Percentiles rank a stretch among this genome's conserved stretches.
Conservation (phyloP, 345 rosid species). For the Eucalyptus guilfoylei region DNA sequence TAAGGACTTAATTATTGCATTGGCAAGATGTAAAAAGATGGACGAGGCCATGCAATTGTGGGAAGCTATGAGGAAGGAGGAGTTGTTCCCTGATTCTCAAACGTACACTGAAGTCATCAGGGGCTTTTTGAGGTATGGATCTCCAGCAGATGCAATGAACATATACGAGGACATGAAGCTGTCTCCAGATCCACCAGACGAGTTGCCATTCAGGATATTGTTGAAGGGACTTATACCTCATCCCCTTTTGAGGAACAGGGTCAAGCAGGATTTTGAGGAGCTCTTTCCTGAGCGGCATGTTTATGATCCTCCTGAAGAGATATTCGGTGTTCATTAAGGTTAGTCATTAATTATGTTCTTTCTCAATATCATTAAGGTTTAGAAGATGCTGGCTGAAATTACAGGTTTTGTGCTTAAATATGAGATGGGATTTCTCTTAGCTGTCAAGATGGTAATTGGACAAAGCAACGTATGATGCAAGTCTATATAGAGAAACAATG, state of each 20-base stretch:
- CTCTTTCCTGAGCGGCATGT: conserved; percentile 80
- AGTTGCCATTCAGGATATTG: conserved; percentile 81
- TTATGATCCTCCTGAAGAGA: conserved; percentile 91
- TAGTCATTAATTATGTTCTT: background rate
- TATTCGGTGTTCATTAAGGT: conserved; percentile 61
- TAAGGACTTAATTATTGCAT: conserved; percentile 72
- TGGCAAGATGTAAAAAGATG: conserved; percentile 61
- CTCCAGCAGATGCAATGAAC: conserved; percentile 91
- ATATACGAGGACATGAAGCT: conserved; percentile 88
- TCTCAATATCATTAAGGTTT: background rate
- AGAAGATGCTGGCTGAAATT: background rate
- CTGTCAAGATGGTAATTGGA: background rate
- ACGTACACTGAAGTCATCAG: conserved; percentile 79
- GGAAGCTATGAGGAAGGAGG: conserved; percentile 69
- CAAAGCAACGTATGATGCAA: background rate
- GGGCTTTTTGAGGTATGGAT: conserved; percentile 74
- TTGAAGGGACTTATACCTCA: conserved; percentile 85
- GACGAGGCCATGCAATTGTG: conserved; percentile 69
- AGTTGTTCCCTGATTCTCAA: conserved; percentile 79
- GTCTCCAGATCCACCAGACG: conserved; percentile 88
- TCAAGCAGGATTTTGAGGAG: conserved; percentile 90
- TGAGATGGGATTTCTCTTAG: background rate
- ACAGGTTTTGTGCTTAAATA: background rate
- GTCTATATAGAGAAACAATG: background rate
- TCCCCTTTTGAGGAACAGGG: conserved; percentile 81